Percentiles rank a stretch among this genome's conserved stretches.
Evolutionary conservation across 805 yeast species (phyloP).

Genomic region (Lipomyces sp.): DNA sequence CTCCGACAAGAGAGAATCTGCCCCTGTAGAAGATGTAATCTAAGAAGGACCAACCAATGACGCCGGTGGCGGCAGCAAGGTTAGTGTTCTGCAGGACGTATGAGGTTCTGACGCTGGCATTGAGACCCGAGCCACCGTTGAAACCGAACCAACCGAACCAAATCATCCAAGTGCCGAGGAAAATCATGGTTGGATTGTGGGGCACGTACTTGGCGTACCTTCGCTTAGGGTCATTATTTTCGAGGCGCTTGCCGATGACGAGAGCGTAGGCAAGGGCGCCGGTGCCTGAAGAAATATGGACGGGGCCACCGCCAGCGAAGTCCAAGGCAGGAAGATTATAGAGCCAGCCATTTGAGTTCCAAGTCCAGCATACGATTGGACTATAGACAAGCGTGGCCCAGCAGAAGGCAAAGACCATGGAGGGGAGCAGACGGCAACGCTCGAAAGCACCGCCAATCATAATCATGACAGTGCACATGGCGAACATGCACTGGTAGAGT

Average conservation of each 20-base stretch:
- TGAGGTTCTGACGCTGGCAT: slow-evolving; percentile 90
- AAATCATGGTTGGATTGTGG: slow-evolving; percentile 87
- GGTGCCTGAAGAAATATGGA: slow-evolving; percentile 91
- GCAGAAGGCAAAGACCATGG: slow-evolving; percentile 90
- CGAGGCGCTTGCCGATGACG: slow-evolving; percentile 88
- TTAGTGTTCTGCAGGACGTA: slow-evolving; percentile 93
- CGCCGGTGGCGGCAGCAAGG: slow-evolving; percentile 92
- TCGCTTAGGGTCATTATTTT: slow-evolving; percentile 20
- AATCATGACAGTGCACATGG: slow-evolving; percentile 87
- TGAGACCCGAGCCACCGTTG: slow-evolving; percentile 98
- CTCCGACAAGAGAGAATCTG: slow-evolving; percentile 87
- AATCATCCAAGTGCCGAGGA: slow-evolving; percentile 88
- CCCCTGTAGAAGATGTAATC: slow-evolving; percentile 68
- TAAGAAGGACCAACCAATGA: slow-evolving; percentile 89
- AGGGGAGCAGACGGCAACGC: slow-evolving; percentile 93
- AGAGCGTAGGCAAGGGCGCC: slow-evolving; percentile 95
- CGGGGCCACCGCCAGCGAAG: slow-evolving; percentile 99
- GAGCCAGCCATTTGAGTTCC: slow-evolving; percentile 96
- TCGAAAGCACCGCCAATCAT: slow-evolving; percentile 99
- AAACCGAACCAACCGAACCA: slow-evolving; percentile 99
- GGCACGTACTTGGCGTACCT: slow-evolving; percentile 51
- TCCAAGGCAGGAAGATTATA: slow-evolving; percentile 81
- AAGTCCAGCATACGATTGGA: slow-evolving; percentile 96
- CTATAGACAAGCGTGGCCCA: slow-evolving; percentile 97
- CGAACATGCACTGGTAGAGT: slow-evolving; percentile 96